These are phyloP conservation scores for Tilletia walkeri DNA, from an alignment of 1,284 basidiomycete genomes.

Conservation along the genomic window DNA sequence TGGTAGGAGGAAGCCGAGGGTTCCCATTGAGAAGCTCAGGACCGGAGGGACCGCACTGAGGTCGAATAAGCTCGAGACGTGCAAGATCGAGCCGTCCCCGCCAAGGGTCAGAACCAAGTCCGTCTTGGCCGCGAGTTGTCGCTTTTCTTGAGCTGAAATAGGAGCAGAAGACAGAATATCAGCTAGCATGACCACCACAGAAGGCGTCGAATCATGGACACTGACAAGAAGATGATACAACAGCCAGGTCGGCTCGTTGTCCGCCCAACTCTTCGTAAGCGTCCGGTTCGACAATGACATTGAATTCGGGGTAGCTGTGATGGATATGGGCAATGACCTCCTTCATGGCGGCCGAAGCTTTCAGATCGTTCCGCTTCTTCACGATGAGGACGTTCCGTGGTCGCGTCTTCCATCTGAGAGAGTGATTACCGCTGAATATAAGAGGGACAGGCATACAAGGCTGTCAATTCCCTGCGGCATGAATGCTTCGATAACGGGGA, in stretches of 20 bases:
- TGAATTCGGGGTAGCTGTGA: constrained; percentile 66
- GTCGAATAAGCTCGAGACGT: constrained; percentile 88
- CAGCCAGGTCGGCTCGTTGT: constrained; percentile 56
- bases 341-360: constrained; percentile 57
- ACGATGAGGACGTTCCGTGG: constrained; percentile 59
- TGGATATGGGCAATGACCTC: constrained; percentile 54
- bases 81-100: constrained; percentile 92
- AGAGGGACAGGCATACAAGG: too few relatives aligned
- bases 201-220: neutral
- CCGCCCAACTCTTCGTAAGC: constrained; percentile 65
- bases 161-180: neutral
- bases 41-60: constrained; percentile 87
- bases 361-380: constrained; percentile 59
- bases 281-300: constrained; percentile 71
- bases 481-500: too few relatives aligned
- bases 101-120: constrained; percentile 88
- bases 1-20: constrained; percentile 86
- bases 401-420: constrained; percentile 48
- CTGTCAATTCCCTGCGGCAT: too few relatives aligned
- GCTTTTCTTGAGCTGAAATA: constrained; percentile 19
- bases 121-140: constrained; percentile 37
- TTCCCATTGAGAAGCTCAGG: constrained; percentile 92
- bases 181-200: neutral
- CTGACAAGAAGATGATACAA: constrained; percentile 8
- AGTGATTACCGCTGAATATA: constrained; percentile 45